phyloP scores from a whole-genome alignment of 371 early-diverging fungal genomes.

The Choanephora cucurbitarum region DNA sequence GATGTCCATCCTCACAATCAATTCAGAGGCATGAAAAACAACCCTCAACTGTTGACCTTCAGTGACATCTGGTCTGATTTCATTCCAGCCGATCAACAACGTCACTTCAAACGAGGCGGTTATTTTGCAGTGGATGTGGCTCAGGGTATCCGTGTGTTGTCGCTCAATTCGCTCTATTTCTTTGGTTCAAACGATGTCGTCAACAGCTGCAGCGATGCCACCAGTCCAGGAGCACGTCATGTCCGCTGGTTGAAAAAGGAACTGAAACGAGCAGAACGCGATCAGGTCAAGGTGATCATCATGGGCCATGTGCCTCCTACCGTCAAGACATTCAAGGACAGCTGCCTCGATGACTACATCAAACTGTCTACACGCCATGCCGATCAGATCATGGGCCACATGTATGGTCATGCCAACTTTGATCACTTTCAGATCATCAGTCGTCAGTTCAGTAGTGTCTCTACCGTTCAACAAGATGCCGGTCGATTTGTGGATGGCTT shows the following conservation, averaged over 20 bases:
- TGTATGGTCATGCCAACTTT: constrained; percentile 78
- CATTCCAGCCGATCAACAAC: constrained; percentile 58
- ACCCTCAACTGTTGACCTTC: constrained; percentile 40
- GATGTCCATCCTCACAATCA: constrained; percentile 74
- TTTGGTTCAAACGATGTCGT: constrained; percentile 68
- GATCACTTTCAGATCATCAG: constrained; percentile 69
- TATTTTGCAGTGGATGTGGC: constrained; percentile 67
- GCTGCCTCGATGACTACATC: constrained; percentile 63
- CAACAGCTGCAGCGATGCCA: constrained; percentile 45
- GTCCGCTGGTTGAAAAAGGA: constrained; percentile 70
- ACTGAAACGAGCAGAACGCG: constrained; percentile 47
- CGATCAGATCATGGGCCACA: constrained; percentile 65
- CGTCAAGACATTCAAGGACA: constrained; percentile 58
- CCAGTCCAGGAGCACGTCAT: constrained; percentile 66
- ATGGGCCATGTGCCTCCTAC: constrained; percentile 82
- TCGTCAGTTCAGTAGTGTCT: constrained; percentile 11
- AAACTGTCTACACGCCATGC: constrained; percentile 54
- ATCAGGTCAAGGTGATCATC: constrained; percentile 57
- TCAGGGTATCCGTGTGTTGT: constrained; percentile 47
- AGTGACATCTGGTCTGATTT: constrained; percentile 54
- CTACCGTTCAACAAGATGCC: constrained; percentile 18
- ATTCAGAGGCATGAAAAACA: constrained; percentile 46
- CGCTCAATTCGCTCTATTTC: constrained; percentile 75
- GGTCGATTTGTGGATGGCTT: constrained; percentile 33
- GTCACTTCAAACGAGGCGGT: constrained; percentile 64